Evolutionary conservation across 441 rosid species (phyloP), one percentile per base, ranked within the genome.

Genomic region (Gossypium davidsonii): DNA sequence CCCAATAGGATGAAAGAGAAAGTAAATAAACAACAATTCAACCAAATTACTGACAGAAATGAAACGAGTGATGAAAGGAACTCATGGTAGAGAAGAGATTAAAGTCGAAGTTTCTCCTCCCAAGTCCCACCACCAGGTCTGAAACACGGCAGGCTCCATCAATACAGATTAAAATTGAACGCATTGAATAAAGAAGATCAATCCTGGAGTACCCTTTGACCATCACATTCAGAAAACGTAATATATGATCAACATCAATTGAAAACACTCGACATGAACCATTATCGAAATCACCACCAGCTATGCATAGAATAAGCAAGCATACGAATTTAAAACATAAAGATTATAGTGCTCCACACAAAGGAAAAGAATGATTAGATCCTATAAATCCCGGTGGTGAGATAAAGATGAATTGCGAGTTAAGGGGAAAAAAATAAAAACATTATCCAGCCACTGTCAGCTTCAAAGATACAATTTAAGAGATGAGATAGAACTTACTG

Each of bases 401-500:
- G 48, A 17, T 44, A 44, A 44, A 44, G 21, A 25, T 26, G 20
- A 15, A 6, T 26, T 9, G 62, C 31, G 6, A 58, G 6, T 11
- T 3, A 57, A 58, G 7, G 6, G 37, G 7, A 12, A 11, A 25
- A 58, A 12, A 10, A 15, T 20, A 26, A 15, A n/a, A 25, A 15
- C 42, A 56, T 15, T 17, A 12, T 20, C 18, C 63, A 18, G 9
- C 26, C 4, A 15, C n/a, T 15, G 7, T 17, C 18, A 58, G 44
- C 57, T 44, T 58, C 25, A 71, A 37, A 51, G 18, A 56, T 8
- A 26, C 51, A 15, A 20, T 28, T 46, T 23, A 66, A 74, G 51
- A 15, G 67, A 49, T 76, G 74, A 20, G 21, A 64, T 51, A 70
- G 58, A 65, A 44, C 55, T 65, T 65, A 65, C 55, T 21, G 55